Percentiles rank a stretch among this genome's conserved stretches.
phyloP scores from a whole-genome alignment of 352 stramenopile species.

The Pythium rhizo-oryzae region DNA sequence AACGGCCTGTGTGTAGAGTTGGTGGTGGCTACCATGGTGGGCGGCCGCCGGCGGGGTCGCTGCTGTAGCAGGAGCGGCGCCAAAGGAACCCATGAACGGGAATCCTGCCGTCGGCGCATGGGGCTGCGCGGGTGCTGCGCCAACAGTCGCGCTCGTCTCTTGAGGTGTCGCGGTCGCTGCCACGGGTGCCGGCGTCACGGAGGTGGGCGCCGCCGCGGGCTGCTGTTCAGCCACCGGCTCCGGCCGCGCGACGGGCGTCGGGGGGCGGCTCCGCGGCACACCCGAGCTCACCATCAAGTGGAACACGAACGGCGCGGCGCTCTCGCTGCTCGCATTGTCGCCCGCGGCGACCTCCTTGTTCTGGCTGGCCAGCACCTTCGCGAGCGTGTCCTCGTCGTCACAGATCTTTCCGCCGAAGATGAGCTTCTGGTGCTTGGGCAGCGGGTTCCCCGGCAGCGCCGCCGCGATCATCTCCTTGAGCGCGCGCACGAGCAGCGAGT shows the following conservation, averaged over 20 bases:
- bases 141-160: constrained; percentile 12
- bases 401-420: constrained; percentile 91
- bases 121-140: neutral
- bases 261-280: constrained; percentile 24
- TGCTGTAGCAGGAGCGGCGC: constrained; percentile 18
- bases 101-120: constrained; percentile 14
- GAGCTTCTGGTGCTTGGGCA: constrained; percentile 68
- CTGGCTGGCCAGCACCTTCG: constrained; percentile 38
- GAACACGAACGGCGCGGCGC: constrained; percentile 57
- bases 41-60: constrained; percentile 4
- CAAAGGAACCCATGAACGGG: constrained; percentile 25
- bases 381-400: constrained; percentile 54
- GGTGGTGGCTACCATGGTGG: constrained; percentile 36
- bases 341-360: constrained; percentile 11
- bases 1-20: constrained; percentile 61
- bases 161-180: neutral
- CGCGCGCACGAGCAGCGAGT: constrained; percentile 43
- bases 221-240: constrained; percentile 1
- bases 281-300: constrained; percentile 66
- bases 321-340: constrained; percentile 27
- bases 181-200: constrained; percentile 6
- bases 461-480: constrained; percentile 65
- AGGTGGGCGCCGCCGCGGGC: neutral
- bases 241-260: constrained; percentile 18
- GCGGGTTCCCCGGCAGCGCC: constrained; percentile 49